Base-by-base conservation (phyloP, 768 basidiomycete genomes). In the Leccinum subgranulosum region DNA sequence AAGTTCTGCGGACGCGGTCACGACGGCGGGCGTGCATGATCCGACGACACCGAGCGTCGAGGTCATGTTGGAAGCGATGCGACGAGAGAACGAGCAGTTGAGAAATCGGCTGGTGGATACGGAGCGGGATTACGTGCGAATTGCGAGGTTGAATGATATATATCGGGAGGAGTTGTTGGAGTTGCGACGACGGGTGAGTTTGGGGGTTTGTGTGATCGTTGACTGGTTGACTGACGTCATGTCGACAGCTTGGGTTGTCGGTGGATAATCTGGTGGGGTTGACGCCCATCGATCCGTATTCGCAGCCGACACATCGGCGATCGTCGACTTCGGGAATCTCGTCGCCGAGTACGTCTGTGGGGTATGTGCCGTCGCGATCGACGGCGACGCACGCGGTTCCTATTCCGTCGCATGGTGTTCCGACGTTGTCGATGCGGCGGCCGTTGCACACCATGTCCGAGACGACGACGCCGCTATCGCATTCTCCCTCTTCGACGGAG, bases 141-240 rank as follows among this genome's bases (percentile, higher is more conserved):
- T 92, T 49, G 77, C 84, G 51, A 74, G 90, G 61, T 72, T 91
- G 67, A 93, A 92, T 61, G 91, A 93, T 64, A 81, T 91, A 5
- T 94, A 93, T 66, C 78, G 90, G 29, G 91, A 92, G 72, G 92
- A 94, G 71, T 73, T 94, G 58, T 85, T 94, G 54, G 86, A 90
- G 46, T 84, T 89, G 66, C 74, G 92, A 57, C 76, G 84, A 62
- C 77, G 89, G 71, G 90, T 91, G 73, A 73, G 92, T 64, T 2
- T 2, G 9, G 21, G 43, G 14, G 3, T 6, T n/a, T 8, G 19
- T 23, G 14, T 3, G 6, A 10, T 33, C 17, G 27, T 14, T 27
- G 17, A 15, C 33, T 0, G 7, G 17, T 15, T n/a, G 39, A n/a
- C 39, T 39, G 46, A 47, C 46, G 46, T 6, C 19, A 21, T n/a